Base-by-base conservation (phyloP, 495 filamentous ascomycete genomes). In the Aspergillus sparsus region DNA sequence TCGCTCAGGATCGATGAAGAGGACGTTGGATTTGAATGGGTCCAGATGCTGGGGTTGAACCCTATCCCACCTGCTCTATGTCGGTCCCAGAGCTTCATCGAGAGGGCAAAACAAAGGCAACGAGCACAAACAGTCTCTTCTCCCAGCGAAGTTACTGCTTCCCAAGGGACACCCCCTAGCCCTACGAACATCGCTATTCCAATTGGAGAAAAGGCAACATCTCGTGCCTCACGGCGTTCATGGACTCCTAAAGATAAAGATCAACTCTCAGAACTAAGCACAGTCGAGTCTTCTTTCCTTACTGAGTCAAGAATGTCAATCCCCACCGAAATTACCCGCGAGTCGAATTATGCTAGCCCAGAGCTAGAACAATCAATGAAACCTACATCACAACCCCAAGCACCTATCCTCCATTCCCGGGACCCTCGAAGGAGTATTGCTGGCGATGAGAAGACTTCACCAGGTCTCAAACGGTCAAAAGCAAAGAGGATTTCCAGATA, bases 21-120 rank as follows among this genome's bases (percentile, higher is more conserved):
- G 49, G 87, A 89, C 47, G 82, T 92, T 55, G 85, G 84, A n/a
- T 74, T 81, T 37, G 93, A 98, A 69, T 99, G 95, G 95, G 75
- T 97, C 33, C 79, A 88, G 36, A 88, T 97, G 76, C 71, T 99
- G 27, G 91, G 92, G 9, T 77, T 81, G 53, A 77, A 80, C 27
- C 94, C 94, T 33, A 73, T 90, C 42, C 93, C 94, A 33, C 93
- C 92, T 9, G 67, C 79, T 10, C 72, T 83, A 21, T 76, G 61
- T 42, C 69, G 79, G 65, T 76, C 72, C 49, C 78, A 77, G 64
- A 83, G 80, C 63, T 83, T 83, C 59, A 76, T 82, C 60, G 76
- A 76, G 34, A 72, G 76, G 35, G 71, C 73, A 49, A 78, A 72
- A 57, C 72, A 76, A 49, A 68, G 71, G 31, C 64, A 73, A 59